Conservation (phyloP, 2,329 filamentous ascomycete species). For the Clonostachys chloroleuca region DNA sequence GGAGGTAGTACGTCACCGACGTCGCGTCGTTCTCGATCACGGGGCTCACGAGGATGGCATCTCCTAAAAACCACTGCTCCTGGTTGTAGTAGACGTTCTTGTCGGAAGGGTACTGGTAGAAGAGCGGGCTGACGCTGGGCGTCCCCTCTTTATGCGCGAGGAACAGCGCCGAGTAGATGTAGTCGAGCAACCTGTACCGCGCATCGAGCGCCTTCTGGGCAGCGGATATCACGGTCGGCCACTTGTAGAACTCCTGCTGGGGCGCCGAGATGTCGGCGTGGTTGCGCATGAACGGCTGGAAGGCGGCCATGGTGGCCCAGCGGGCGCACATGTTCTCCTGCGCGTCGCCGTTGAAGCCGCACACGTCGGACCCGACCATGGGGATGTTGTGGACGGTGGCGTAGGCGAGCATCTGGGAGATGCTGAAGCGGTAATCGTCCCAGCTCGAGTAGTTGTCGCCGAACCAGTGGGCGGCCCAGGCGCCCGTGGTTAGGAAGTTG, state of each 20-base stretch:
- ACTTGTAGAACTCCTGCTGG: constrained; percentile 63
- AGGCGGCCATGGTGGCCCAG: constrained; percentile 61
- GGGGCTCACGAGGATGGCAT: constrained; percentile 35
- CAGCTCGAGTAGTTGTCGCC: constrained; percentile 53
- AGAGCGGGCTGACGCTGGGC: constrained; percentile 63
- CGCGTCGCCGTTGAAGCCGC: constrained; percentile 63
- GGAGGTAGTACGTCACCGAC: constrained; percentile 35
- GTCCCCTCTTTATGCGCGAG: constrained; percentile 52
- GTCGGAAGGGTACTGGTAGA: constrained; percentile 58
- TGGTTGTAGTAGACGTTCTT: constrained; percentile 31
- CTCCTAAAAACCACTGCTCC: constrained; percentile 39
- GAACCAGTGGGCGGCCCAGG: constrained; percentile 54
- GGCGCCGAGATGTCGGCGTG: constrained; percentile 42
- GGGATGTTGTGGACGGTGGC: constrained; percentile 59
- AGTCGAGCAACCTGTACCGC: constrained; percentile 67
- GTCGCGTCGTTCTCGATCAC: constrained; percentile 33
- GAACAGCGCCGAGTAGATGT: constrained; percentile 67
- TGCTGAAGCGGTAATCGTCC: constrained; percentile 42
- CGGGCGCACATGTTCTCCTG: constrained; percentile 61
- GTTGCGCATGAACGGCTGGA: constrained; percentile 64
- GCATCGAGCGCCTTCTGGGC: constrained; percentile 64
- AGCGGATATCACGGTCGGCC: constrained; percentile 53
- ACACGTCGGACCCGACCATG: constrained; percentile 69
- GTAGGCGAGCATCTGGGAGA: constrained; percentile 7
- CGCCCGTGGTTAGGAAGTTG: constrained; percentile 49